A percentile compares a stretch with the other conserved stretches of the same genome.
Evolutionary conservation across 352 stramenopile species (phyloP).

Genomic region (Pelagophyceae sp.): DNA sequence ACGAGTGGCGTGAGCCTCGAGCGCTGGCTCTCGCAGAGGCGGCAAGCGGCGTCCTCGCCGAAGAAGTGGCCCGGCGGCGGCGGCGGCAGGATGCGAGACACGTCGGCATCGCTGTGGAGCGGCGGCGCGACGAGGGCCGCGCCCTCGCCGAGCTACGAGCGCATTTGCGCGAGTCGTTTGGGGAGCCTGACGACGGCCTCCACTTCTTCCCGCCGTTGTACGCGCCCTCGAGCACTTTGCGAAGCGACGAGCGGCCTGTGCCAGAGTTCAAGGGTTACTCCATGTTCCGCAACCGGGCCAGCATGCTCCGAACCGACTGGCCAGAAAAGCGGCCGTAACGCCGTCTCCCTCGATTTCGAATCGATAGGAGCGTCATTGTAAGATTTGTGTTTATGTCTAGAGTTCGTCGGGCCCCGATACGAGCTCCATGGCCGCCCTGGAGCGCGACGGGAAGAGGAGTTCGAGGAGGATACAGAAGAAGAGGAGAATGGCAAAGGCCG

Average conservation of each 20-base stretch:
- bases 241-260: not conserved
- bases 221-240: not conserved
- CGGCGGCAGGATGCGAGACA: not conserved
- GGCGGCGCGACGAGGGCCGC: not conserved
- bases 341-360: not conserved
- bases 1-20: not conserved
- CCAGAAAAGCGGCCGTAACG: too few relatives aligned
- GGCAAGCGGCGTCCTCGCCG: not conserved
- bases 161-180: not conserved
- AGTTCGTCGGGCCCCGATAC: not conserved
- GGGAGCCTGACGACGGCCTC: not conserved
- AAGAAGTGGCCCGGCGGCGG: not conserved
- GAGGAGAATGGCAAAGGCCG: not conserved
- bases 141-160: not conserved
- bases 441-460: not conserved
- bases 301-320: too few relatives aligned
- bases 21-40: not conserved
- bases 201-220: conserved; percentile 13
- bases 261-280: not conserved
- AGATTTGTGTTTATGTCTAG: too few relatives aligned
- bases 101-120: too few relatives aligned
- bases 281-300: not conserved
- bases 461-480: not conserved
- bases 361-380: too few relatives aligned
- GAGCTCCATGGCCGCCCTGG: not conserved